phyloP scores from a whole-genome alignment of 257 asterid genomes.

The Lycium barbarum region DNA sequence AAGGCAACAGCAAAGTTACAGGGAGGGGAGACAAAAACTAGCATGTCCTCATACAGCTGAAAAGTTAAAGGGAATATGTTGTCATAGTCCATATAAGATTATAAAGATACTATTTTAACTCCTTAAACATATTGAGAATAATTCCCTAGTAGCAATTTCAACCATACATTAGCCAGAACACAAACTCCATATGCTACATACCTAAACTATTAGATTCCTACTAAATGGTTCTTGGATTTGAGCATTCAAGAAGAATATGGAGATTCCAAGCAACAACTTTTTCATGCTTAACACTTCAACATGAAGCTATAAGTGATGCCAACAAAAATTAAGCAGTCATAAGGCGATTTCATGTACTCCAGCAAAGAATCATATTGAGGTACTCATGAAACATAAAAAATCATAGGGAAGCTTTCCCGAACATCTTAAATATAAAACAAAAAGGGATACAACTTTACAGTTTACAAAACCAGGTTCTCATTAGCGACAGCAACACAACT shows the following conservation, averaged over 20 bases:
- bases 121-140: neutral
- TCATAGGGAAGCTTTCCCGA: neutral
- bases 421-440: slow-evolving; percentile 16
- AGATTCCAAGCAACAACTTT: neutral
- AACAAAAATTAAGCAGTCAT: neutral
- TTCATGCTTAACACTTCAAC: neutral
- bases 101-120: neutral
- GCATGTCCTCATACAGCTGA: neutral
- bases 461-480: slow-evolving; percentile 8
- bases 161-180: neutral
- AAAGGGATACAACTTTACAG: slow-evolving; percentile 19
- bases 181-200: neutral
- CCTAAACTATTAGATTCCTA: slow-evolving; percentile 13
- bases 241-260: neutral
- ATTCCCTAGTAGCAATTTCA: neutral
- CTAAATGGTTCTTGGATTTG: neutral
- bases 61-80: neutral
- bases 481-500: slow-evolving; percentile 18
- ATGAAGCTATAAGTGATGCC: neutral
- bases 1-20: neutral
- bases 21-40: neutral
- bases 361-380: neutral
- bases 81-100: neutral
- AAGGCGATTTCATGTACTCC: neutral
- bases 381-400: neutral